phyloP scores from a whole-genome alignment of 1,139 yeast species.

The Yamadazyma taylorii region DNA sequence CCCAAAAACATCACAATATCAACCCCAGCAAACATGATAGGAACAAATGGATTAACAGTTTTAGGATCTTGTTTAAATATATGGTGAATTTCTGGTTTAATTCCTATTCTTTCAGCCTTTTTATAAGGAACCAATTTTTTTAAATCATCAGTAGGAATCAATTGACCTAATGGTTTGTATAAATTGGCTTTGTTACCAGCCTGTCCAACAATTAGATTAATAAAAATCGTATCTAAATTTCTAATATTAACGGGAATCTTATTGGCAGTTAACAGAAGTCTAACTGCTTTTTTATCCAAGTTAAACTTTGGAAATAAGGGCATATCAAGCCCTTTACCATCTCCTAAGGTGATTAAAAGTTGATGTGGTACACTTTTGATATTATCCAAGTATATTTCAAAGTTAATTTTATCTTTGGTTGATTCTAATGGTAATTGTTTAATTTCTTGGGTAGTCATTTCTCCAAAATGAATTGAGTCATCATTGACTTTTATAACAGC shows the following conservation, averaged over 20 bases:
- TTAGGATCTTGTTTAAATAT: conserved; percentile 57
- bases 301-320: conserved; percentile 27
- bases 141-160: conserved; percentile 34
- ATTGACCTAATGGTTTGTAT: conserved; percentile 30
- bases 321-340: conserved; percentile 25
- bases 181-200: conserved; percentile 23
- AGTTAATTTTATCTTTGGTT: conserved; percentile 32
- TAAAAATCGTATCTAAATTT: conserved; percentile 29
- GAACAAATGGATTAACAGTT: conserved; percentile 55
- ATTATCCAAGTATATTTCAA: conserved; percentile 30
- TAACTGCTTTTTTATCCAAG: conserved; percentile 20
- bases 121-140: conserved; percentile 25
- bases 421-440: conserved; percentile 31
- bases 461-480: conserved; percentile 31
- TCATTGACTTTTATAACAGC: conserved; percentile 32
- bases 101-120: conserved; percentile 43
- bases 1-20: conserved; percentile 43
- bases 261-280: conserved; percentile 27
- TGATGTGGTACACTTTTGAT: conserved; percentile 30
- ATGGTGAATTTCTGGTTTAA: conserved; percentile 69
- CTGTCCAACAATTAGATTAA: conserved; percentile 38
- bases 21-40: conserved; percentile 51
- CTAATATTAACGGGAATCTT: conserved; percentile 42
- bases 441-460: conserved; percentile 36
- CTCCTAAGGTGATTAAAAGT: conserved; percentile 26